A percentile compares a stretch with the other conserved stretches of the same genome.
Evolutionary conservation across 2,329 filamentous ascomycete genomes (phyloP).

Genomic region (Capronia americana): DNA sequence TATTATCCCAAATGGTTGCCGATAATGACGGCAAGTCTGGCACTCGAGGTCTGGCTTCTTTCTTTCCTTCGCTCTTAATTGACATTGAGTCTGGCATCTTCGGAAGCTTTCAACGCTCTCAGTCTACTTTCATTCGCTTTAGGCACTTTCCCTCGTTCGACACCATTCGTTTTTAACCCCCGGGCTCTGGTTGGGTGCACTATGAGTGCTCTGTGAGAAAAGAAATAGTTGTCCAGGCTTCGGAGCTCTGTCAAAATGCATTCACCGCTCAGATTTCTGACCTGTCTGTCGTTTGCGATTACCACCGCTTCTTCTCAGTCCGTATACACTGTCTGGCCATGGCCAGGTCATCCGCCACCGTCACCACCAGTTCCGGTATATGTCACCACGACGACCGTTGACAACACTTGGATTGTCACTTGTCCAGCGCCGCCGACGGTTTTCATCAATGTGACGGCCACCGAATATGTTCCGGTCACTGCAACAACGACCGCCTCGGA

Average conservation of each 20-base stretch:
- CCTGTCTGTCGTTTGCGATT: slow-evolving; percentile 24
- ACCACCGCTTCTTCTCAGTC: slow-evolving; percentile 19
- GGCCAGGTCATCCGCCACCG: slow-evolving; percentile 17
- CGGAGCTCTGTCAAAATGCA: slow-evolving; percentile 19
- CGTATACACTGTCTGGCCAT: slow-evolving; percentile 10
- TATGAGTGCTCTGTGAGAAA: slow-evolving; percentile 18
- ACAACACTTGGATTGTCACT: slow-evolving; percentile 25
- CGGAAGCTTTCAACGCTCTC: slow-evolving; percentile 7
- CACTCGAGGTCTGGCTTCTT: slow-evolving; percentile 15
- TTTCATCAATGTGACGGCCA: slow-evolving; percentile 30
- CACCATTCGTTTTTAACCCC: slow-evolving; percentile 18
- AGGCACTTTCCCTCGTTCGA: slow-evolving; percentile 6
- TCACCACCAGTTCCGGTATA: neutral
- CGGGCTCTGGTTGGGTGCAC: slow-evolving; percentile 8
- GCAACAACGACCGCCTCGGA: slow-evolving; percentile 16
- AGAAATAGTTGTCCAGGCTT: slow-evolving; percentile 13
- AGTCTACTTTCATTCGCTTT: slow-evolving; percentile 15
- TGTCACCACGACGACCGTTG: slow-evolving; percentile 18
- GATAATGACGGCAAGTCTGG: slow-evolving; percentile 28
- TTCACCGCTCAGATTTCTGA: slow-evolving; percentile 10
- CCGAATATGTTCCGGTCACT: slow-evolving; percentile 25
- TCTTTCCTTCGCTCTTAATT: slow-evolving; percentile 22
- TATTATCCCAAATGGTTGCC: slow-evolving; percentile 7
- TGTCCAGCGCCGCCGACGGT: slow-evolving; percentile 33
- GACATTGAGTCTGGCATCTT: slow-evolving; percentile 12